phyloP scores from a whole-genome alignment of 371 early-diverging fungal species.

The Mucor irregularis region DNA sequence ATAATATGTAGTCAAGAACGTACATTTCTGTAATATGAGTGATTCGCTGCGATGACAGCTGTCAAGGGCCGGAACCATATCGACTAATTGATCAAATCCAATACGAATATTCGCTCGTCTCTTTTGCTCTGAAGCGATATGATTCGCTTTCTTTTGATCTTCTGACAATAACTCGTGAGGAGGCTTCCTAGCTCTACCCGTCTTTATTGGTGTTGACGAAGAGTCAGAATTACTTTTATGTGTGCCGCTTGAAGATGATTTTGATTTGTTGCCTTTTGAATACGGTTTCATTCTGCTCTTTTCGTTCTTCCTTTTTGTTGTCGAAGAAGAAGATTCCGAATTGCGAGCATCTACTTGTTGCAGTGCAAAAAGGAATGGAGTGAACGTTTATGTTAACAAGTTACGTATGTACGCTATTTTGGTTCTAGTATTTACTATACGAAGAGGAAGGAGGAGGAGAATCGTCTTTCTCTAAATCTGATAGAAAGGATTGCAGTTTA shows the following conservation, averaged over 20 bases:
- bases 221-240: background rate
- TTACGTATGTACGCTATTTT: too few relatives aligned
- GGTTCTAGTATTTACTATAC: too few relatives aligned
- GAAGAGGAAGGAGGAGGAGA: background rate
- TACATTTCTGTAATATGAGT: constrained; percentile 32
- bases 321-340: background rate
- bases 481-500: constrained; percentile 17
- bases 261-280: background rate
- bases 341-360: too few relatives aligned
- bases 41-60: constrained; percentile 57
- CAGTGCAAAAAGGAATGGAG: too few relatives aligned
- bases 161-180: constrained; percentile 76
- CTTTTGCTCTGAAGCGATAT: constrained; percentile 90
- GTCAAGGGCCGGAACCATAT: constrained; percentile 71
- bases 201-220: background rate
- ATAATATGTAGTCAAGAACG: background rate
- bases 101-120: constrained; percentile 78
- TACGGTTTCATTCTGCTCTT: constrained; percentile 6
- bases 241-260: background rate
- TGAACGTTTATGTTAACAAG: too few relatives aligned
- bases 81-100: constrained; percentile 78
- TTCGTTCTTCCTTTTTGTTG: background rate
- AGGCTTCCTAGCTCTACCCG: constrained; percentile 32
- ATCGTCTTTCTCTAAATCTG: constrained; percentile 11
- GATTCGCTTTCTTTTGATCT: constrained; percentile 88